Evolutionary conservation across 495 filamentous ascomycete genomes (phyloP).

Genomic region (Hyaloscypha finlandica): DNA sequence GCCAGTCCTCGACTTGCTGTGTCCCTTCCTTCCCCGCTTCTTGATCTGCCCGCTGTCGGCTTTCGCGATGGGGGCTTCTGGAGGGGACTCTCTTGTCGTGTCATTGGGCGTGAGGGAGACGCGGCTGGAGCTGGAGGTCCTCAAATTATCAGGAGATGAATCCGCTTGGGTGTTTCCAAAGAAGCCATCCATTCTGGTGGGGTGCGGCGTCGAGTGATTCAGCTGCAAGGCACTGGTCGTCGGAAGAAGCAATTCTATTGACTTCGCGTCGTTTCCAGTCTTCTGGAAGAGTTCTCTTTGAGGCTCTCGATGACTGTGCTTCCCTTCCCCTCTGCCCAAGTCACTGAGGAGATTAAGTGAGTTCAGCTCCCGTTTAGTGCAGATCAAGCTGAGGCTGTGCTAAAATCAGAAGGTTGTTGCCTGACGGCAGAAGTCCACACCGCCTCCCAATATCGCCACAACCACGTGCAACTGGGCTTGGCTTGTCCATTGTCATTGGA

Average conservation of each 20-base stretch:
- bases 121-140: not conserved
- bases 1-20: conserved; percentile 63
- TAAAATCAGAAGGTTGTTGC: not conserved
- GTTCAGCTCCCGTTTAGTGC: not conserved
- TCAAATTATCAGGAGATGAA: not conserved
- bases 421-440: not conserved
- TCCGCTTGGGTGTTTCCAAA: not conserved
- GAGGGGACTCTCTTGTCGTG: not conserved
- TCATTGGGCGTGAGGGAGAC: not conserved
- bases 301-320: not conserved
- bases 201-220: conserved; percentile 3
- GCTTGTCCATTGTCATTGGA: not conserved
- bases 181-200: not conserved
- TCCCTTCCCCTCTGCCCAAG: not conserved
- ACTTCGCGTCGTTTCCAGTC: not conserved
- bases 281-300: not conserved
- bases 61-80: not conserved
- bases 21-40: conserved; percentile 36
- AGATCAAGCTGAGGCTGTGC: not conserved
- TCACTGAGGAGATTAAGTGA: not conserved
- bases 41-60: not conserved
- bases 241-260: not conserved
- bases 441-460: not conserved
- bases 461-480: not conserved
- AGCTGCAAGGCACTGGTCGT: not conserved